phyloP scores from a whole-genome alignment of 1,284 basidiomycete species.

The Puccinia hordei region DNA sequence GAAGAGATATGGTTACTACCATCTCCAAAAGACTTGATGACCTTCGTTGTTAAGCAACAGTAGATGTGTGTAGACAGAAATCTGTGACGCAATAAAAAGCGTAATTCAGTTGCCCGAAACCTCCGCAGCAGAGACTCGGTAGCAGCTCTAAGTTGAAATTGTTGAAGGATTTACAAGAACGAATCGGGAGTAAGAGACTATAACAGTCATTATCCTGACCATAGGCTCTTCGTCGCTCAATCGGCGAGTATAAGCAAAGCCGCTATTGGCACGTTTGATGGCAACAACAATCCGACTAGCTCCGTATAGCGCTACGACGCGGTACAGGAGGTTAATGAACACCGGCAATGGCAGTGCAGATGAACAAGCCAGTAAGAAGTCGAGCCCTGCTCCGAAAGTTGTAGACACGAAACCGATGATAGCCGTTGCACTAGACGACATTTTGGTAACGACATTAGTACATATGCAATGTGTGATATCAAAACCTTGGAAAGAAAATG shows the following conservation, averaged over 20 bases:
- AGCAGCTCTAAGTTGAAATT: not conserved
- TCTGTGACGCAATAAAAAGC: constrained; percentile 23
- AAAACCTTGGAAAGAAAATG: not conserved
- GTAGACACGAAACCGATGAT: constrained; percentile 49
- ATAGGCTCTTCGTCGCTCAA: constrained; percentile 51
- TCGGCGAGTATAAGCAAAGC: constrained; percentile 64
- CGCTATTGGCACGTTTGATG: constrained; percentile 78
- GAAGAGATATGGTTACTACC: constrained; percentile 5
- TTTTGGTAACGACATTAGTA: not conserved
- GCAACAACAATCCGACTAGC: constrained; percentile 80
- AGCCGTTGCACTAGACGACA: constrained; percentile 21
- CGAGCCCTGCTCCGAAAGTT: constrained; percentile 49
- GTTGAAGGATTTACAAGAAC: constrained; percentile 36
- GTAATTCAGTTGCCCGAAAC: not conserved
- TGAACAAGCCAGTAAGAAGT: constrained; percentile 50
- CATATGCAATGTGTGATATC: not conserved
- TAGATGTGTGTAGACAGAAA: constrained; percentile 49
- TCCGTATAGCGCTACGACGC: constrained; percentile 77
- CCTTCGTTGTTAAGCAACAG: constrained; percentile 47
- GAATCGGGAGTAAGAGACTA: constrained; percentile 45
- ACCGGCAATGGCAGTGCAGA: constrained; percentile 77
- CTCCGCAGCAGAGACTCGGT: not conserved
- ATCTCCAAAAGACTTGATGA: constrained; percentile 51
- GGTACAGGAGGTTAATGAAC: constrained; percentile 78
- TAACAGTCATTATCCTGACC: constrained; percentile 56